A percentile compares a stretch with the other conserved stretches of the same genome.
Conservation (phyloP, 805 yeast species). For the Starmera pachycereana region DNA sequence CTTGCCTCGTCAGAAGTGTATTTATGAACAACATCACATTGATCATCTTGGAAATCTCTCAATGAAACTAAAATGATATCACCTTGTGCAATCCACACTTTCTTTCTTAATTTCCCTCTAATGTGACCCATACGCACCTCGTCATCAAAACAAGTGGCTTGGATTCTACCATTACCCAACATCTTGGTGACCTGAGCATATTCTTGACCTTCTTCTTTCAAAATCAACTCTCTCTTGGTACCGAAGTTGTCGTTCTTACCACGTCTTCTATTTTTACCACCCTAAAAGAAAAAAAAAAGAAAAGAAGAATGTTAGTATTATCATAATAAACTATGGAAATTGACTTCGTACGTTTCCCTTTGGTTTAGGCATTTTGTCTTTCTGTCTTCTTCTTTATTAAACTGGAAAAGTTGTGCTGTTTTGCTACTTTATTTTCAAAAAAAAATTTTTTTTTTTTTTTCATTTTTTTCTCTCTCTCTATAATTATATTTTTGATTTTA, state of each 20-base stretch:
- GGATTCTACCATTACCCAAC: constrained; percentile 97
- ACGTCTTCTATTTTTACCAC: constrained; percentile 91
- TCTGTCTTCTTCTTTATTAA: too few relatives aligned
- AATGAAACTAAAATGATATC: constrained; percentile 91
- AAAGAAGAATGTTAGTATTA: too few relatives aligned
- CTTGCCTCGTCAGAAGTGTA: constrained; percentile 97
- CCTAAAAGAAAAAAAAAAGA: constrained; percentile 27
- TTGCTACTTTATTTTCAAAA: too few relatives aligned
- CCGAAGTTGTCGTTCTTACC: constrained; percentile 92
- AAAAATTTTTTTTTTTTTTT: too few relatives aligned
- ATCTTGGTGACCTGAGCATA: constrained; percentile 97
- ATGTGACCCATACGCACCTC: constrained; percentile 91
- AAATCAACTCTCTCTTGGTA: constrained; percentile 88
- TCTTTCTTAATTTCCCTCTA: constrained; percentile 98
- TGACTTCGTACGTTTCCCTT: constrained; percentile 54
- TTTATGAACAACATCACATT: constrained; percentile 96
- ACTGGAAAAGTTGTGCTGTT: too few relatives aligned
- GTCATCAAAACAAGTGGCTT: constrained; percentile 93
- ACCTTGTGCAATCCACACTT: constrained; percentile 99
- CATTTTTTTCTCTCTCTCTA: too few relatives aligned
- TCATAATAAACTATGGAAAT: too few relatives aligned
- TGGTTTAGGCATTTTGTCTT: constrained; percentile 55
- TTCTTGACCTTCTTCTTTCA: constrained; percentile 95
- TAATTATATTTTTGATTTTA: too few relatives aligned
- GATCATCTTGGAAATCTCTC: constrained; percentile 98